Evolutionary conservation across 179 eudicot species (phyloP).

Genomic region (Nepenthes alata): DNA sequence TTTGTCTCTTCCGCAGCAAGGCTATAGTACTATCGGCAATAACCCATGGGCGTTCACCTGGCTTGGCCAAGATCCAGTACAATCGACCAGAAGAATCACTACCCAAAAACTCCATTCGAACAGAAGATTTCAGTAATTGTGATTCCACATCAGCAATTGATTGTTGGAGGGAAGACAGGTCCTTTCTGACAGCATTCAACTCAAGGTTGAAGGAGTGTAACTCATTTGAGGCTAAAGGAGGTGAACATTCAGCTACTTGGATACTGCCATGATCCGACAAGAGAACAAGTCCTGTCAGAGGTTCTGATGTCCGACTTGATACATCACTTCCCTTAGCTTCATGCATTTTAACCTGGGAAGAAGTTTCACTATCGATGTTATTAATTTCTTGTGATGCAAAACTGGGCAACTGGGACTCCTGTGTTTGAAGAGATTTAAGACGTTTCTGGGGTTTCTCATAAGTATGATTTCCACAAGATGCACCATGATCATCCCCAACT

Average conservation of each 20-base stretch:
- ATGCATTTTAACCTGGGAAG: conserved; percentile 16
- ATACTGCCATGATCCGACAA: conserved; percentile 4
- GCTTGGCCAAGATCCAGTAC: conserved; percentile 58
- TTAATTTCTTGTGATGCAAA: conserved; percentile 14
- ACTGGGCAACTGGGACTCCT: conserved; percentile 7
- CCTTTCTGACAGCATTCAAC: conserved; percentile 30
- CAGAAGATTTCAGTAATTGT: conserved; percentile 49
- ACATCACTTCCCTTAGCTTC: conserved; percentile 11
- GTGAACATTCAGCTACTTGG: conserved; percentile 13
- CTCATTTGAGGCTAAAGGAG: conserved; percentile 16
- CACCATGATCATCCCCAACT: conserved; percentile 11
- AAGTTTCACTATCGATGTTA: conserved; percentile 17
- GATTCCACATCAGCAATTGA: conserved; percentile 42
- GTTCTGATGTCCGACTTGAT: conserved; percentile 16
- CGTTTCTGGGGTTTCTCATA: conserved; percentile 20
- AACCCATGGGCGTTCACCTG: conserved; percentile 27
- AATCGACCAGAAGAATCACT: conserved; percentile 58
- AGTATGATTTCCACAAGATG: conserved; percentile 11
- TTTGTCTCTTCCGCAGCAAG: conserved; percentile 15
- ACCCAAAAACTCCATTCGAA: conserved; percentile 67
- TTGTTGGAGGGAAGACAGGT: conserved; percentile 37
- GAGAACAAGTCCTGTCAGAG: conserved; percentile 15
- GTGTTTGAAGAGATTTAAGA: conserved; percentile 9
- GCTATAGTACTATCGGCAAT: conserved; percentile 32
- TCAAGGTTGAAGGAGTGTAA: conserved; percentile 27